These are phyloP conservation scores for Naegleria fowleri DNA, from an alignment of 208 protist species.

Conservation along the genomic window DNA sequence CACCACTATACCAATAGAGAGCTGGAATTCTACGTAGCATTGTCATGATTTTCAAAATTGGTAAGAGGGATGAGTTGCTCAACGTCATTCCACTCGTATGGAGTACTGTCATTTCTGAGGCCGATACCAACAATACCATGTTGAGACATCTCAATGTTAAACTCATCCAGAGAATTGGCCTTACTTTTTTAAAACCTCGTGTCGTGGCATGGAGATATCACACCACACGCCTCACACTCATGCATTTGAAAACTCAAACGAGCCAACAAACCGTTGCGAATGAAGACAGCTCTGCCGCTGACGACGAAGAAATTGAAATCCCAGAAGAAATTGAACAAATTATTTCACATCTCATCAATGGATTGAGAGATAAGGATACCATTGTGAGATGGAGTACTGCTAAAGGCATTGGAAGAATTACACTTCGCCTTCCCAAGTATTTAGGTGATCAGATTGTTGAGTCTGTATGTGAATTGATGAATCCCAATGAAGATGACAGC, in stretches of 20 bases:
- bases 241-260: not conserved
- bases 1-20: not conserved
- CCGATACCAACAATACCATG: conserved; percentile 51
- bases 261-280: not conserved
- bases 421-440: conserved; percentile 70
- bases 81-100: conserved; percentile 51
- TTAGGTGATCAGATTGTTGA: conserved; percentile 80
- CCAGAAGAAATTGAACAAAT: conserved; percentile 50
- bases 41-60: conserved; percentile 80
- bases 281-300: conserved; percentile 27
- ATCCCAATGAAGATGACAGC: conserved; percentile 54
- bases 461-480: conserved; percentile 66
- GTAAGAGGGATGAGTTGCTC: conserved; percentile 69
- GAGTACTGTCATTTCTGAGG: conserved; percentile 39
- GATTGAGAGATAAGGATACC: conserved; percentile 61
- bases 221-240: conserved; percentile 53
- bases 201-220: conserved; percentile 83
- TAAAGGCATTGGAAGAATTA: conserved; percentile 90
- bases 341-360: conserved; percentile 45
- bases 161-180: conserved; percentile 77
- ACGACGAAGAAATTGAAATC: conserved; percentile 46
- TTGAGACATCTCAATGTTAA: conserved; percentile 75
- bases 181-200: conserved; percentile 67
- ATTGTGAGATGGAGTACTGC: conserved; percentile 92
- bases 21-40: conserved; percentile 71